phyloP scores from a whole-genome alignment of 805 yeast species.

The Ogataea trehalophila region DNA sequence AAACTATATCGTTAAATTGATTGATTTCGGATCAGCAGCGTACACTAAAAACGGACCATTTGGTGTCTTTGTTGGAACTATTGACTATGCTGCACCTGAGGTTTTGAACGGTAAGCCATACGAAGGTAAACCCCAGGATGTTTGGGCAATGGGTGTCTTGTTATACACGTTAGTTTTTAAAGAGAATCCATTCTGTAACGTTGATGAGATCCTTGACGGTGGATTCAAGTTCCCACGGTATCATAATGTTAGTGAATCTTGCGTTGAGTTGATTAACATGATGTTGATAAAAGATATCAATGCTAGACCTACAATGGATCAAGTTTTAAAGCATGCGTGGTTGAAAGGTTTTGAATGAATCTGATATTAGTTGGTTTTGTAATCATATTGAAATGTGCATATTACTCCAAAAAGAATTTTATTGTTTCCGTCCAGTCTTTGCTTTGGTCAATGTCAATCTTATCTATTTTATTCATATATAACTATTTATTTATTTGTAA shows the following conservation, averaged over 20 bases:
- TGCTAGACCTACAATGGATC: slow-evolving; percentile 69
- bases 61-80: slow-evolving; percentile 95
- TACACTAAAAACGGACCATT: slow-evolving; percentile 88
- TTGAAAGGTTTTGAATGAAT: slow-evolving; percentile 27
- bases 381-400: background rate
- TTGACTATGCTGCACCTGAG: slow-evolving; percentile 97
- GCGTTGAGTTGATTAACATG: slow-evolving; percentile 54
- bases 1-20: slow-evolving; percentile 73
- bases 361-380: background rate
- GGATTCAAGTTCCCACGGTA: slow-evolving; percentile 62
- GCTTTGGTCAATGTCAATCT: no score
- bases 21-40: slow-evolving; percentile 96
- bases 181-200: slow-evolving; percentile 93
- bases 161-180: slow-evolving; percentile 86
- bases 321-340: slow-evolving; percentile 73
- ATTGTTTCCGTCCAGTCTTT: background rate
- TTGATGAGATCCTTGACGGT: slow-evolving; percentile 93
- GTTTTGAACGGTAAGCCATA: slow-evolving; percentile 85
- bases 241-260: slow-evolving; percentile 51
- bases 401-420: background rate
- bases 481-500: no score
- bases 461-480: no score
- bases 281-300: slow-evolving; percentile 67
- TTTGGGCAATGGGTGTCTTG: slow-evolving; percentile 94
- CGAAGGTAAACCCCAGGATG: slow-evolving; percentile 91